Percentiles rank a stretch among this genome's conserved stretches.
phyloP scores from a whole-genome alignment of 2,329 filamentous ascomycete genomes.

The Aspergillus sp. region DNA sequence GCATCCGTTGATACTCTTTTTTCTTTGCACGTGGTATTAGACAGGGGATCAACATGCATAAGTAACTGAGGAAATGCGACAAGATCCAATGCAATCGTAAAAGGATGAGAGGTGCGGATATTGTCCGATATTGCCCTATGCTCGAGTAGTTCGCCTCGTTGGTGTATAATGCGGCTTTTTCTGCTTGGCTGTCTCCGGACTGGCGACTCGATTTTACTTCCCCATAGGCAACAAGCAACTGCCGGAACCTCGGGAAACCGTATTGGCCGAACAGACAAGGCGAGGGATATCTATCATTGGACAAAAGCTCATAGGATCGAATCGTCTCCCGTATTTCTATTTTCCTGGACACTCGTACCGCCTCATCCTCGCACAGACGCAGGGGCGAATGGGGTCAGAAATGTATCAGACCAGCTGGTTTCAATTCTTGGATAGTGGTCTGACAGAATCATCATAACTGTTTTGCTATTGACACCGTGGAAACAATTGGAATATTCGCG shows the following conservation, averaged over 20 bases:
- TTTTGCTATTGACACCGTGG: too few species aligned
- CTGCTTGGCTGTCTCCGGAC: neutral
- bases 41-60: slow-evolving; percentile 32
- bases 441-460: too few species aligned
- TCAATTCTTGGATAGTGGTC: too few species aligned
- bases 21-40: slow-evolving; percentile 33
- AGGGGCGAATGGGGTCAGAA: too few species aligned
- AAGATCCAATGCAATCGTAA: neutral
- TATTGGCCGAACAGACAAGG: neutral
- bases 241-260: neutral
- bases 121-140: neutral
- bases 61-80: slow-evolving; percentile 5
- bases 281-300: neutral
- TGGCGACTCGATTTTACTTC: neutral
- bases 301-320: neutral
- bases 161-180: neutral
- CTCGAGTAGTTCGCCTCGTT: neutral
- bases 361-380: neutral
- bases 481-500: too few species aligned
- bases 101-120: neutral
- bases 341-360: neutral
- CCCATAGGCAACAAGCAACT: neutral
- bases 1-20: slow-evolving; percentile 29
- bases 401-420: too few species aligned
- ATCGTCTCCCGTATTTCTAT: neutral